Evolutionary conservation across 163 green algal genomes (phyloP), one percentile per base, ranked within the genome.

Genomic region (Volvox carteri): DNA sequence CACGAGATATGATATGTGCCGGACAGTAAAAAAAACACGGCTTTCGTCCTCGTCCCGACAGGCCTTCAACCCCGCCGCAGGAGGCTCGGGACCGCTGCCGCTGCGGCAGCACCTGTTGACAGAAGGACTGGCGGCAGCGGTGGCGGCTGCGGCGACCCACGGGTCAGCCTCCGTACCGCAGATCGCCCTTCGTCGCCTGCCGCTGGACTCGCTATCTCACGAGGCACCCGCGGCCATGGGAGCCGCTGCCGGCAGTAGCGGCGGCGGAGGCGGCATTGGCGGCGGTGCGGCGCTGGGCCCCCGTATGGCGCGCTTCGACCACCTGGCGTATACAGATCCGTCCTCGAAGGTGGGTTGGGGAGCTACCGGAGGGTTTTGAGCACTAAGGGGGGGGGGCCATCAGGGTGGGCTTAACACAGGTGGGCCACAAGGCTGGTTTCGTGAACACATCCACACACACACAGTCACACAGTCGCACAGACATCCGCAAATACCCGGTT

Each of bases 241-340:
- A 2, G 25, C 70, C 28, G 33, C 79, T 25, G 70, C 54, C 12
- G 35, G 11, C 35, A 0, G n/a, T n/a, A n/a, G n/a, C n/a, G n/a
- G n/a, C n/a, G n/a, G n/a, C n/a, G n/a, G n/a, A n/a, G n/a, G n/a
- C n/a, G n/a, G n/a, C n/a, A n/a, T n/a, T n/a, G n/a, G 76, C 78
- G n/a, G 68, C 23, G 46, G n/a, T 18, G 85, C 77, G 18, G 85
- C 76, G 35, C 65, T 78, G 68, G 86, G 73, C 19, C n/a, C 56
- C 2, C 76, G 88, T 14, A 12, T 93, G 9, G 48, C 90, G 12
- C 84, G 91, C 0, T 93, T 93, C 73, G 91, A 93, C 74, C 50
- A 85, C 44, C 54, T 93, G 2, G 88, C 76, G 0, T 80, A 74
- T 58, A 85, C 87, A 0, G 70, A 85, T 41, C 58, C 90, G 4